Conservation (phyloP, 768 basidiomycete genomes). For the Calocera viscosa region DNA sequence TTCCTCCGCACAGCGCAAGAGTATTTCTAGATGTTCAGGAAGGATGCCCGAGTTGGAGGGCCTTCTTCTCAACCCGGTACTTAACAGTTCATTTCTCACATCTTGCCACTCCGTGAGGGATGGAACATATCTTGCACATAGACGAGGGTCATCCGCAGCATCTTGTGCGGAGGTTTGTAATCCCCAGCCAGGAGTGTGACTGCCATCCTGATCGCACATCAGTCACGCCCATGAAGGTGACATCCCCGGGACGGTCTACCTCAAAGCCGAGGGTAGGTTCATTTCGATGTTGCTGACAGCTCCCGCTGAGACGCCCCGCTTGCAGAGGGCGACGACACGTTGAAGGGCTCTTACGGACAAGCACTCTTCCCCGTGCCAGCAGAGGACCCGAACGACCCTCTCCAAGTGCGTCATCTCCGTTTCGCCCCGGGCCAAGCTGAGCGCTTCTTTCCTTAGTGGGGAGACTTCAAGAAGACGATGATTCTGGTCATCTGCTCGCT, state of each 20-base stretch:
- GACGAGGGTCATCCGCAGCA: not conserved
- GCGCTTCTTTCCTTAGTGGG: not conserved
- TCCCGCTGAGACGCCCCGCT: not conserved
- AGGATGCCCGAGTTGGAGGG: not conserved
- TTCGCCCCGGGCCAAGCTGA: not conserved
- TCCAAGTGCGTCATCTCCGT: not conserved
- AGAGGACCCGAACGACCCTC: conserved; percentile 13
- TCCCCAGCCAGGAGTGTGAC: not conserved
- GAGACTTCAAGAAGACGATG: conserved; percentile 12
- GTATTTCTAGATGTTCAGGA: conserved; percentile 4
- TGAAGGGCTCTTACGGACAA: conserved; percentile 8
- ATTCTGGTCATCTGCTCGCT: conserved; percentile 10
- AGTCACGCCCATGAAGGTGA: conserved; percentile 12
- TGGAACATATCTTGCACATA: not conserved
- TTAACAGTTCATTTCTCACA: not conserved
- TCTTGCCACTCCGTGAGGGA: not conserved
- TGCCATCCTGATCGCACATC: too few relatives aligned
- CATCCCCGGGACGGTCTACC: conserved; percentile 13
- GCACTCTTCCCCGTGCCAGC: conserved; percentile 12
- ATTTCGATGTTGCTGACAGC: not conserved
- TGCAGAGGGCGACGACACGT: conserved; percentile 10
- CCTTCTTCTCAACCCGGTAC: not conserved
- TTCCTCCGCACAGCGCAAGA: not conserved
- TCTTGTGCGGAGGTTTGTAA: not conserved
- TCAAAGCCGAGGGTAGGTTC: conserved; percentile 7